phyloP scores from a whole-genome alignment of 202 grass and related monocot species.

The Panicum hallii region DNA sequence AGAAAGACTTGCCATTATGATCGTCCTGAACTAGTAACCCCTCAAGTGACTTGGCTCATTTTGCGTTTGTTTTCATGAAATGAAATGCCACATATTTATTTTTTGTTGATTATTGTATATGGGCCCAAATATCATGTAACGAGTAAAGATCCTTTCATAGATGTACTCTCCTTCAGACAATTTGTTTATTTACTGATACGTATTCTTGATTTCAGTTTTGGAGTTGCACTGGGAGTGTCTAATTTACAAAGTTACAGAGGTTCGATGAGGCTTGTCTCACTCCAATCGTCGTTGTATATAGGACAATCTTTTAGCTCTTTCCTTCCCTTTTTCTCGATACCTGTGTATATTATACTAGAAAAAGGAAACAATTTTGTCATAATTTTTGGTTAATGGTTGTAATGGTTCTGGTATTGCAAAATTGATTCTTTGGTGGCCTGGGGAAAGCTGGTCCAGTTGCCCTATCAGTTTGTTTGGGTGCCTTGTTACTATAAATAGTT shows the following conservation, averaged over 20 bases:
- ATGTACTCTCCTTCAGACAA: not conserved
- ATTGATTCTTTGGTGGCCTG: conserved; percentile 31
- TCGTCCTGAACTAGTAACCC: not conserved
- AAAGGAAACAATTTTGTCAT: conserved; percentile 2
- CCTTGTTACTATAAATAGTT: conserved; percentile 17
- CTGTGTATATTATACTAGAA: conserved; percentile 31
- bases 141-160: conserved; percentile 7
- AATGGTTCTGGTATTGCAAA: conserved; percentile 9
- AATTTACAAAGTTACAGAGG: conserved; percentile 27
- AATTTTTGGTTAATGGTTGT: conserved; percentile 22
- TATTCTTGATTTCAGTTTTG: conserved; percentile 49
- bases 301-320: conserved; percentile 22
- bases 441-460: not conserved
- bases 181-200: conserved; percentile 24
- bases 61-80: conserved; percentile 33
- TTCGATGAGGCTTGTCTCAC: conserved; percentile 28
- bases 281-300: conserved; percentile 36
- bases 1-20: not conserved
- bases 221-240: not conserved
- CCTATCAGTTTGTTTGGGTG: not conserved
- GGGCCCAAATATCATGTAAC: not conserved
- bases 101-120: not conserved
- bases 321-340: conserved; percentile 21
- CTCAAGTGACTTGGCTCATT: not conserved
- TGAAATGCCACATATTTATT: not conserved